A percentile compares a stretch with the other conserved stretches of the same genome.
Conservation (phyloP, 768 basidiomycete species). For the Paxillus rubicundulus region DNA sequence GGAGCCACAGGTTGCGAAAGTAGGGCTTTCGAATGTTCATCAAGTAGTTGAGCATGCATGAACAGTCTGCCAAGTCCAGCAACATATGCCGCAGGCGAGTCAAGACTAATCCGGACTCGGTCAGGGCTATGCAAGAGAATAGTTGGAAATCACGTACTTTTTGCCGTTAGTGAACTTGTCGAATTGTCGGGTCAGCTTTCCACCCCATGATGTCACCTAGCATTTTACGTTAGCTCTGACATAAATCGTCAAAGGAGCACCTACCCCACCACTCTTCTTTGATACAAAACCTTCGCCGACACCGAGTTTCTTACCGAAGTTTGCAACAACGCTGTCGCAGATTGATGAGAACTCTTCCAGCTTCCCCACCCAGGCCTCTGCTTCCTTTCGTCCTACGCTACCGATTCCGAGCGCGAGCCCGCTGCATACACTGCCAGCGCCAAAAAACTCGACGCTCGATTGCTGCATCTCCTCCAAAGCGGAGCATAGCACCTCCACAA, state of each 20-base stretch:
- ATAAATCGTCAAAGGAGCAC: slow-evolving; percentile 18
- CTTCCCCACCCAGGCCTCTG: slow-evolving; percentile 71
- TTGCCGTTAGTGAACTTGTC: slow-evolving; percentile 88
- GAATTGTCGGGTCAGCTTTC: slow-evolving; percentile 69
- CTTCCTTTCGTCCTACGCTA: slow-evolving; percentile 73
- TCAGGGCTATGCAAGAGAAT: slow-evolving; percentile 10
- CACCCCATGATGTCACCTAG: slow-evolving; percentile 64
- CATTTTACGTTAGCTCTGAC: slow-evolving; percentile 10
- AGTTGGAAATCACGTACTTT: slow-evolving; percentile 53
- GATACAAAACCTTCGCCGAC: slow-evolving; percentile 84
- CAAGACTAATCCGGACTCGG: slow-evolving; percentile 46
- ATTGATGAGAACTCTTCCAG: slow-evolving; percentile 78
- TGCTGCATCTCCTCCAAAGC: slow-evolving; percentile 78
- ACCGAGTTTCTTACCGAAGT: slow-evolving; percentile 85
- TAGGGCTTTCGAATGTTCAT: slow-evolving; percentile 81
- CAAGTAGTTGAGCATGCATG: slow-evolving; percentile 71
- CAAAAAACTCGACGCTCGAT: slow-evolving; percentile 71
- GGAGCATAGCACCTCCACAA: slow-evolving; percentile 73
- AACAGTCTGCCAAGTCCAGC: slow-evolving; percentile 74
- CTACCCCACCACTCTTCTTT: slow-evolving; percentile 67
- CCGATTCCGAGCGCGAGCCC: slow-evolving; percentile 74
- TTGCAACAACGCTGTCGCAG: slow-evolving; percentile 76
- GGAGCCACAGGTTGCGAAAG: slow-evolving; percentile 63
- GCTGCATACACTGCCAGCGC: slow-evolving; percentile 74
- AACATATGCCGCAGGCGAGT: slow-evolving; percentile 85